Evolutionary conservation across 2,329 filamentous ascomycete species (phyloP).

Genomic region (Nemania sp.): DNA sequence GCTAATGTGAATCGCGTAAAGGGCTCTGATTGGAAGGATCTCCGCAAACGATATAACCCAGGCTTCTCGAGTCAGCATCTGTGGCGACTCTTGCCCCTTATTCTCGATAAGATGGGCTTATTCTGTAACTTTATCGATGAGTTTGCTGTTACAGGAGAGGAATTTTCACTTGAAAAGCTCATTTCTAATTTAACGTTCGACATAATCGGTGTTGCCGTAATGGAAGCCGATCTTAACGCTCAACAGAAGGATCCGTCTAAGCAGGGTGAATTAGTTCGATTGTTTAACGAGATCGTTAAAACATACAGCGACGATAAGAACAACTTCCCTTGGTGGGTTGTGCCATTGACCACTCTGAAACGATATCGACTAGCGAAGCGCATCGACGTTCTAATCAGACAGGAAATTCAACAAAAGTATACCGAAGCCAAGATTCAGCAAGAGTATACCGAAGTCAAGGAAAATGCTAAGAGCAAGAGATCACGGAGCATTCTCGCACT

Average conservation of each 20-base stretch:
- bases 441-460: constrained; percentile 7
- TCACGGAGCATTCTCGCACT: constrained; percentile 35
- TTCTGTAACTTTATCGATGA: constrained; percentile 51
- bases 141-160: constrained; percentile 45
- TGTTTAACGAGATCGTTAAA: constrained; percentile 29
- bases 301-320: constrained; percentile 31
- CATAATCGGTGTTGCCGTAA: constrained; percentile 35
- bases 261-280: constrained; percentile 19
- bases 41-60: constrained; percentile 48
- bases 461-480: constrained; percentile 21
- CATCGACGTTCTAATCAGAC: constrained; percentile 10
- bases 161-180: constrained; percentile 48
- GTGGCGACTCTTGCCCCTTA: constrained; percentile 52
- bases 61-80: constrained; percentile 56
- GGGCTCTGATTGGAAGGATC: constrained; percentile 39
- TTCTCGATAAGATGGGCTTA: constrained; percentile 52
- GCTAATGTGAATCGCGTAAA: no score
- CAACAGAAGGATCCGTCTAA: constrained; percentile 15
- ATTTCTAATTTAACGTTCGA: constrained; percentile 44
- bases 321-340: constrained; percentile 32
- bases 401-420: constrained; percentile 22
- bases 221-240: constrained; percentile 35
- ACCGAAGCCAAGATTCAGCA: no score
- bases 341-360: constrained; percentile 19
- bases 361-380: constrained; percentile 19